Evolutionary conservation across 176 grass and related monocot species (phyloP).

Genomic region (Dendrocalamus sinicus): DNA sequence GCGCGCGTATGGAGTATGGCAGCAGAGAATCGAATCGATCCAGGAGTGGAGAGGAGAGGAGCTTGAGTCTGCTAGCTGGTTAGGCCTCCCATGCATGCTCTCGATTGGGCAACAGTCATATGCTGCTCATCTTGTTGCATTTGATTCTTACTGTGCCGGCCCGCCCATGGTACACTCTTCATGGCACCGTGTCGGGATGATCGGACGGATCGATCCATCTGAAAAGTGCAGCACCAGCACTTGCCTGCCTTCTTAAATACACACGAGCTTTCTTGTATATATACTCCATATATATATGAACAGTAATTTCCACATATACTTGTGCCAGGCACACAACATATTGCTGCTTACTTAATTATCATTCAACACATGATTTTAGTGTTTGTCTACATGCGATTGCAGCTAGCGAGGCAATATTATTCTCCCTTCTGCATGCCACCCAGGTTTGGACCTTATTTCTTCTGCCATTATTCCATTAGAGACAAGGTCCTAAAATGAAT

Average conservation of each 20-base stretch:
- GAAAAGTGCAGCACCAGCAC: not conserved
- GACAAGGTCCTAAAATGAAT: not conserved
- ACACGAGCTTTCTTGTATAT: not conserved
- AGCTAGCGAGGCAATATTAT: no score
- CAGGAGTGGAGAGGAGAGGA: no score
- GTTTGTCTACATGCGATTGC: not conserved
- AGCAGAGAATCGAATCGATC: not conserved
- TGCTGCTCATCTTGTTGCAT: not conserved
- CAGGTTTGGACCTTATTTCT: not conserved
- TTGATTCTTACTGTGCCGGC: conserved; percentile 11
- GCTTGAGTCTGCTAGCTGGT: not conserved
- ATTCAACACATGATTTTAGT: not conserved
- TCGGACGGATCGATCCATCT: not conserved
- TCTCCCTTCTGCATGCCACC: no score
- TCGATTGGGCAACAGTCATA: not conserved
- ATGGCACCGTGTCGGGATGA: not conserved
- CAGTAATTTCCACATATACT: not conserved
- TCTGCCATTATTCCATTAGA: not conserved
- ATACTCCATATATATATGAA: not conserved
- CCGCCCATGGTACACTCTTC: not conserved
- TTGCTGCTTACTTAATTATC: not conserved
- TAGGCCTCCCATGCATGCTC: not conserved
- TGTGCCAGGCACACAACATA: not conserved
- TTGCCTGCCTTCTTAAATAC: not conserved
- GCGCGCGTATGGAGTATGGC: no score